phyloP scores from a whole-genome alignment of 208 protist genomes.

The Novymonas esmeraldas region DNA sequence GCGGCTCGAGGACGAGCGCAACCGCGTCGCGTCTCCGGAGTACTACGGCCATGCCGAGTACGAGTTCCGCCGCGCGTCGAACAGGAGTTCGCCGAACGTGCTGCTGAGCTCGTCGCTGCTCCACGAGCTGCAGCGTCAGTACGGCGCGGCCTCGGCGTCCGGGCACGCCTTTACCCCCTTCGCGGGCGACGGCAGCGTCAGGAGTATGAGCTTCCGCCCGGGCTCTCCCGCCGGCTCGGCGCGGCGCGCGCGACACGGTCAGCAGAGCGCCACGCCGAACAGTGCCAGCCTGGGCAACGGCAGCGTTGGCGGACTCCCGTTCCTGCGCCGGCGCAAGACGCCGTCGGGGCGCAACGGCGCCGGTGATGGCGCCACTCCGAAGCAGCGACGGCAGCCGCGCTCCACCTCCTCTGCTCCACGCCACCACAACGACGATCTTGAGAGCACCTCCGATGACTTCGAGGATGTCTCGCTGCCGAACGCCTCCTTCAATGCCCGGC shows the following conservation, averaged over 20 bases:
- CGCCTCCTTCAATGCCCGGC: neutral
- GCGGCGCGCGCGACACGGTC: conserved; percentile 12
- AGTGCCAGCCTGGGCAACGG: conserved; percentile 4
- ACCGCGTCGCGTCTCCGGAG: conserved; percentile 52
- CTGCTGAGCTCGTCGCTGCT: conserved; percentile 29
- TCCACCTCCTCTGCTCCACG: neutral
- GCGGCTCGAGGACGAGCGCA: conserved; percentile 31
- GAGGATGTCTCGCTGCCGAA: conserved; percentile 31
- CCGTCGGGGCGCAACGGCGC: neutral
- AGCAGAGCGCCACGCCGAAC: conserved; percentile 7
- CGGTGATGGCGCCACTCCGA: conserved; percentile 4
- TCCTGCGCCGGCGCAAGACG: conserved; percentile 13
- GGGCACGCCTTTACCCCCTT: conserved; percentile 7
- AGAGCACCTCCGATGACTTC: conserved; percentile 49
- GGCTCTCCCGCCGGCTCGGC: conserved; percentile 29
- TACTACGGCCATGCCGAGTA: conserved; percentile 44
- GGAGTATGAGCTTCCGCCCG: conserved; percentile 25
- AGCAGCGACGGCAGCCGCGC: neutral
- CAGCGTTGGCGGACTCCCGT: neutral
- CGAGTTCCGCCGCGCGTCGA: conserved; percentile 21
- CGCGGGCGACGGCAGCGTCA: conserved; percentile 17
- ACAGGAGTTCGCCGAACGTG: conserved; percentile 22
- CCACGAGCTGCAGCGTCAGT: conserved; percentile 27
- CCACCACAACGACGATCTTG: conserved; percentile 23
- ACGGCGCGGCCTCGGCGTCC: conserved; percentile 1